Percentiles rank a stretch among this genome's conserved stretches.
Conservation (phyloP, 1,139 yeast genomes). For the Hemisphaericaspora xylofermentans region DNA sequence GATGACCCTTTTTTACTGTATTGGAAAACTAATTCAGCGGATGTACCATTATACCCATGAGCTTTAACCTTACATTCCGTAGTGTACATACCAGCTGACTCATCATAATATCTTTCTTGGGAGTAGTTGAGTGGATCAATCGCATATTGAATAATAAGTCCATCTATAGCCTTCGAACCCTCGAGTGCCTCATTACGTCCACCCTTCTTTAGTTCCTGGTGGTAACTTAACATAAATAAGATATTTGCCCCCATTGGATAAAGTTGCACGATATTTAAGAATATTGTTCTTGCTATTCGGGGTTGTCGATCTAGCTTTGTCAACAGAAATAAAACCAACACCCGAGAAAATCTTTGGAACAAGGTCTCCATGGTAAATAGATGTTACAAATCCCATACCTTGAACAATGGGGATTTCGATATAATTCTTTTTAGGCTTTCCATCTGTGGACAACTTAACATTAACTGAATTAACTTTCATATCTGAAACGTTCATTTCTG, state of each 20-base stretch:
- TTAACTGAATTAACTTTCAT: conserved; percentile 56
- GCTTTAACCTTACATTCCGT: conserved; percentile 24
- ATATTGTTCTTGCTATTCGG: conserved; percentile 50
- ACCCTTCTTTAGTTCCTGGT: conserved; percentile 22
- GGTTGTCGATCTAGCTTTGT: conserved; percentile 37
- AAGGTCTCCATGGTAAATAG: conserved; percentile 56
- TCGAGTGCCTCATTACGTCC: conserved; percentile 35
- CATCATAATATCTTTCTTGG: conserved; percentile 37
- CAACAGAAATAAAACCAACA: conserved; percentile 52
- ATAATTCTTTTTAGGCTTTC: conserved; percentile 24
- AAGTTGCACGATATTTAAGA: conserved; percentile 55
- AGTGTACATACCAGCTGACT: conserved; percentile 61
- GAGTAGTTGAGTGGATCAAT: conserved; percentile 39
- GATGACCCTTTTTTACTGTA: conserved; percentile 53
- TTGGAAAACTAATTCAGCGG: conserved; percentile 47
- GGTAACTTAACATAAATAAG: conserved; percentile 56
- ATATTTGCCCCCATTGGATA: conserved; percentile 57
- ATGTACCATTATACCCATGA: conserved; percentile 18
- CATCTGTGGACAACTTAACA: conserved; percentile 41
- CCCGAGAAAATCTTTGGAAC: conserved; percentile 51
- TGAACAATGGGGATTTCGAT: conserved; percentile 48
- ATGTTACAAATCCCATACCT: conserved; percentile 80
- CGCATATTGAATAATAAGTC: conserved; percentile 61
- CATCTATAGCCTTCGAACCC: conserved; percentile 49
- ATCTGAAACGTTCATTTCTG: conserved; percentile 43